Evolutionary conservation across 106 monocot species (phyloP).

Genomic region (Iris macrosiphon): DNA sequence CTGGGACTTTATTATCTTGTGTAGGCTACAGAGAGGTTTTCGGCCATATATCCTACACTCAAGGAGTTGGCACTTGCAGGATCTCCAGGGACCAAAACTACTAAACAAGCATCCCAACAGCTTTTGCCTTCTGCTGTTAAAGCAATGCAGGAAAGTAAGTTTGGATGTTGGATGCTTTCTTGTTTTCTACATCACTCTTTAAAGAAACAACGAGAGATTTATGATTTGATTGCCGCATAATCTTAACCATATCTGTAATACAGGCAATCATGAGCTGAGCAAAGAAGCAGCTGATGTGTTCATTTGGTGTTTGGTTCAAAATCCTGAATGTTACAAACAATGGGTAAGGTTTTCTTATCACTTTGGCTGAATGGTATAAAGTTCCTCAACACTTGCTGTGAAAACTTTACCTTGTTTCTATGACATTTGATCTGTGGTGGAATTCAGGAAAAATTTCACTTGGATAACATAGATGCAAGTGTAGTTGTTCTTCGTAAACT

Average conservation of each 20-base stretch:
- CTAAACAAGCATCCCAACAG: slow-evolving; percentile 85
- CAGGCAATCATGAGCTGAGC: slow-evolving; percentile 61
- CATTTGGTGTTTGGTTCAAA: slow-evolving; percentile 96
- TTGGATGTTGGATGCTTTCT: no score
- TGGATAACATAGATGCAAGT: slow-evolving; percentile 71
- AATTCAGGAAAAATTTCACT: slow-evolving; percentile 69
- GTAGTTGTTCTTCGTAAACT: slow-evolving; percentile 53
- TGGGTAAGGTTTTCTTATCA: slow-evolving; percentile 51
- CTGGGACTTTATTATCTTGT: background rate
- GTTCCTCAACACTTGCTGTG: no score
- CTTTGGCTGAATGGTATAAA: no score
- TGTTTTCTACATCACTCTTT: background rate
- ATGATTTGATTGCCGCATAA: background rate
- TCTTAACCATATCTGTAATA: background rate
- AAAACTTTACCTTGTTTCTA: no score
- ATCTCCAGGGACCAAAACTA: slow-evolving; percentile 70
- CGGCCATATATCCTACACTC: slow-evolving; percentile 77
- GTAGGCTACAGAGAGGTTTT: slow-evolving; percentile 96
- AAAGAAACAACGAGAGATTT: background rate
- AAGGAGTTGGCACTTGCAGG: slow-evolving; percentile 88
- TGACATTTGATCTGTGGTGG: background rate
- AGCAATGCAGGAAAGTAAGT: slow-evolving; percentile 79
- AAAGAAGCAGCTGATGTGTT: slow-evolving; percentile 75
- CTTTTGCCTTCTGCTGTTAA: slow-evolving; percentile 47
- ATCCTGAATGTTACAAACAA: slow-evolving; percentile 73